Evolutionary conservation across 495 filamentous ascomycete genomes (phyloP), one percentile per base, ranked within the genome.

Genomic region (Talaromyces proteolyticus): DNA sequence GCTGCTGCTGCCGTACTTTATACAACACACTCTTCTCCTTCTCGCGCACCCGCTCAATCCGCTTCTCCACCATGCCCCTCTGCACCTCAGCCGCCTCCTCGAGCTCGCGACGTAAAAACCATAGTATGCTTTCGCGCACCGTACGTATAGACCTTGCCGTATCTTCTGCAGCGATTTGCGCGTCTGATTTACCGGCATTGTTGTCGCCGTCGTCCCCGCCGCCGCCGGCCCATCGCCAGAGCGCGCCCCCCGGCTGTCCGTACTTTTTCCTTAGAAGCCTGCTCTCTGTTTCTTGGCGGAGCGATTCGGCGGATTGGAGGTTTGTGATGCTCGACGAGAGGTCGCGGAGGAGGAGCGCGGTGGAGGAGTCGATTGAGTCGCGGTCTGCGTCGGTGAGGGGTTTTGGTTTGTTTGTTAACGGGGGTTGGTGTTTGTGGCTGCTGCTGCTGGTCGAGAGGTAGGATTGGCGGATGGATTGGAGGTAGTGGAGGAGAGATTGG

Each of bases 51-150:
- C 94, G 70, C 61, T 80, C 79, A 52, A 97, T 65, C 58, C 93
- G 67, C 60, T 86, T 86, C 68, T 95, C 93, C 72, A 97, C 94
- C 88, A 96, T 96, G 42, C 70, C 74, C 47, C 87, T 77, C 73
- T 97, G 91, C 53, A 86, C 79, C 64, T 80, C 73, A 25, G 84
- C 84, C 11, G 81, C 87, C 50, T 82, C 75, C 67, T 93, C 87
- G 36, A 98, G 63, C 56, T 79, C 76, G 47, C 82, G 72, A 47
- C 87, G 73, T 54, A 98, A 59, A 61, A 85, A 91, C 85, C 86
- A 90, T 2, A 97, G 63, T 20, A 97, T 82, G 51, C 83, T 81
- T 58, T 95, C 92, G 44, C 92, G 70, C 43, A 91, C 81, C 22
- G 69, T 71, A 8, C 73, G 77, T 5, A 89, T 58, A 22, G 70